phyloP scores from a whole-genome alignment of 2,329 filamentous ascomycete genomes.

The Diatrype stigma region DNA sequence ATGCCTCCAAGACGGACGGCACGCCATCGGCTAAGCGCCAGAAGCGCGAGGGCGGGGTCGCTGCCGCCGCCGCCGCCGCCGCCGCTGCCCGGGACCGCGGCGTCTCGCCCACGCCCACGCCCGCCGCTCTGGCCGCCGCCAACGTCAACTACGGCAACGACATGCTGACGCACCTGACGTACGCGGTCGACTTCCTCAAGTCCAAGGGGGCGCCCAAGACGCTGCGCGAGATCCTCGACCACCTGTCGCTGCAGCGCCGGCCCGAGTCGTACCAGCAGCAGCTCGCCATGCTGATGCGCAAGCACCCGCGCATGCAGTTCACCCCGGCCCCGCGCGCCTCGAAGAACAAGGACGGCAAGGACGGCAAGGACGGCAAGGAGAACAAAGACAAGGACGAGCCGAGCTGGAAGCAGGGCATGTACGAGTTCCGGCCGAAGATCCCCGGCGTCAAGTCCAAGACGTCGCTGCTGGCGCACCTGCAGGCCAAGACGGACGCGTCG shows the following conservation, averaged over 20 bases:
- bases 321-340: slow-evolving; percentile 49
- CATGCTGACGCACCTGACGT: slow-evolving; percentile 83
- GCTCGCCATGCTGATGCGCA: slow-evolving; percentile 65
- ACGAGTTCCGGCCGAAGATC: slow-evolving; percentile 78
- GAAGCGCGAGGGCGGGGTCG: slow-evolving; percentile 44
- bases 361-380: neutral
- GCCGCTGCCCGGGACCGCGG: slow-evolving; percentile 13
- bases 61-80: slow-evolving; percentile 1
- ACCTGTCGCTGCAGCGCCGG: slow-evolving; percentile 66
- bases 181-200: slow-evolving; percentile 79
- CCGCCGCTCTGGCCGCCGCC: slow-evolving; percentile 38
- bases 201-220: slow-evolving; percentile 63
- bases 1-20: slow-evolving; percentile 42
- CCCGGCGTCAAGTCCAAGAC: slow-evolving; percentile 71
- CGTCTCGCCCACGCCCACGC: slow-evolving; percentile 22
- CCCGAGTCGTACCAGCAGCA: slow-evolving; percentile 58
- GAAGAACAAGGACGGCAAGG: slow-evolving; percentile 36
- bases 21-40: slow-evolving; percentile 63
- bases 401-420: slow-evolving; percentile 66
- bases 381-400: slow-evolving; percentile 38
- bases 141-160: slow-evolving; percentile 73
- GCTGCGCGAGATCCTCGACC: slow-evolving; percentile 73
- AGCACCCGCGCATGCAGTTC: slow-evolving; percentile 57
- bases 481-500: slow-evolving; percentile 74
- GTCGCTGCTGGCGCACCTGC: slow-evolving; percentile 75